Evolutionary conservation across 805 yeast species (phyloP).

Genomic region (Millerozyma acaciae): DNA sequence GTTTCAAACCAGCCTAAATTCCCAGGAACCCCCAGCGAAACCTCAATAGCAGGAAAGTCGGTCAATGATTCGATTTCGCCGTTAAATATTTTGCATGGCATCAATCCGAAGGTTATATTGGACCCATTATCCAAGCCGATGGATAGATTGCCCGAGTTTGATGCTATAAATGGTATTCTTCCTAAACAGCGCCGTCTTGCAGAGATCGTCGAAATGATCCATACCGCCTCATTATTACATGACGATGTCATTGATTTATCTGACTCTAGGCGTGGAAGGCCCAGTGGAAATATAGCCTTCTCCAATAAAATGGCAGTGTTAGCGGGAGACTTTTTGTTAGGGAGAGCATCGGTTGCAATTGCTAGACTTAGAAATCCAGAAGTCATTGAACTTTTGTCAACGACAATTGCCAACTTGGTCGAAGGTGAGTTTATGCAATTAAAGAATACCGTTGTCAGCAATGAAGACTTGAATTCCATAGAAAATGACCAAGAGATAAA

Average conservation of each 20-base stretch:
- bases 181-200: constrained; percentile 96
- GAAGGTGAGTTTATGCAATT: constrained; percentile 99
- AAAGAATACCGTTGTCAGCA: constrained; percentile 75
- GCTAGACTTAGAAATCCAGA: constrained; percentile 94
- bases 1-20: constrained; percentile 64
- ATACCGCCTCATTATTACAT: constrained; percentile 91
- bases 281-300: constrained; percentile 89
- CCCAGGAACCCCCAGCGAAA: constrained; percentile 51
- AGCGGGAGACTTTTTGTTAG: constrained; percentile 94
- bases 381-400: constrained; percentile 91
- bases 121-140: constrained; percentile 84
- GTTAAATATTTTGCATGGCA: constrained; percentile 78
- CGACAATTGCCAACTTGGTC: constrained; percentile 93
- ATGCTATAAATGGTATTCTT: constrained; percentile 67
- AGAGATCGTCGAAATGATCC: constrained; percentile 97
- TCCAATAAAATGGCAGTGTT: constrained; percentile 96
- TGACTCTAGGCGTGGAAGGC: constrained; percentile 85
- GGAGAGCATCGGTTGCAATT: constrained; percentile 93
- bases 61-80: constrained; percentile 72
- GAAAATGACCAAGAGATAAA: constrained; percentile 47
- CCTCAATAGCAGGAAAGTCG: constrained; percentile 57
- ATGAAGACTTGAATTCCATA: constrained; percentile 41
- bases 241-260: constrained; percentile 95
- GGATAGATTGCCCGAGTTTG: constrained; percentile 59
- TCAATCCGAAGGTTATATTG: constrained; percentile 76